Percentiles rank a stretch among this genome's conserved stretches.
Conservation (phyloP, 345 rosid species). For the Kernera saxatilis region DNA sequence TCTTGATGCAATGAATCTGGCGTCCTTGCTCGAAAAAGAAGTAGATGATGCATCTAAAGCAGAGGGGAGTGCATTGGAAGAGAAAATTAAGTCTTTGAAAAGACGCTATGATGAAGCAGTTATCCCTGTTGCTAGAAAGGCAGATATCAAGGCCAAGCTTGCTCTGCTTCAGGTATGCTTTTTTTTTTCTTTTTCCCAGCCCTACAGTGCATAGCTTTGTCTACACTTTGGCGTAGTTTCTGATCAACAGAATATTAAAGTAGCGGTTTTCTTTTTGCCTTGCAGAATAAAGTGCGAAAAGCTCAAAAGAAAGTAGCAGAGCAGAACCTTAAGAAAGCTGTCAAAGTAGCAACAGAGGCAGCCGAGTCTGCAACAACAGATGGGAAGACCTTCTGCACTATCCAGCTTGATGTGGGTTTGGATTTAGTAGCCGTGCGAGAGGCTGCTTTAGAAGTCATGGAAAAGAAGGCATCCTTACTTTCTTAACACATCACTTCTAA, state of each 20-base stretch:
- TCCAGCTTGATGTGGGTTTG: constrained; percentile 74
- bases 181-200: too few species aligned
- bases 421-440: constrained; percentile 97
- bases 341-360: constrained; percentile 47
- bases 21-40: constrained; percentile 59
- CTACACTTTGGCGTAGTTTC: neutral
- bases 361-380: constrained; percentile 67
- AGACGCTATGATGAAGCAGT: constrained; percentile 65
- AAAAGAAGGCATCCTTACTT: constrained; percentile 46
- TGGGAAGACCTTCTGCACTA: constrained; percentile 70
- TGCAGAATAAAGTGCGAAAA: constrained; percentile 62
- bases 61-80: constrained; percentile 72
- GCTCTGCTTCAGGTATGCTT: constrained; percentile 59
- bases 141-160: constrained; percentile 74
- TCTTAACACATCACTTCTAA: neutral
- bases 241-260: neutral
- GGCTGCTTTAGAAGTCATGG: constrained; percentile 73
- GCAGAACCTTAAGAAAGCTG: constrained; percentile 72
- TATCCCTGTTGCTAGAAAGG: constrained; percentile 86
- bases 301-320: constrained; percentile 89
- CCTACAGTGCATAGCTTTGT: neutral
- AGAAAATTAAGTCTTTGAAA: too few species aligned
- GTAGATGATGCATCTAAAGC: constrained; percentile 54
- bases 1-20: constrained; percentile 61
- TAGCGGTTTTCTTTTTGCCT: neutral